Percentiles rank a stretch among this genome's conserved stretches.
phyloP scores from a whole-genome alignment of 305 asterid genomes.

The Plantago rigida region DNA sequence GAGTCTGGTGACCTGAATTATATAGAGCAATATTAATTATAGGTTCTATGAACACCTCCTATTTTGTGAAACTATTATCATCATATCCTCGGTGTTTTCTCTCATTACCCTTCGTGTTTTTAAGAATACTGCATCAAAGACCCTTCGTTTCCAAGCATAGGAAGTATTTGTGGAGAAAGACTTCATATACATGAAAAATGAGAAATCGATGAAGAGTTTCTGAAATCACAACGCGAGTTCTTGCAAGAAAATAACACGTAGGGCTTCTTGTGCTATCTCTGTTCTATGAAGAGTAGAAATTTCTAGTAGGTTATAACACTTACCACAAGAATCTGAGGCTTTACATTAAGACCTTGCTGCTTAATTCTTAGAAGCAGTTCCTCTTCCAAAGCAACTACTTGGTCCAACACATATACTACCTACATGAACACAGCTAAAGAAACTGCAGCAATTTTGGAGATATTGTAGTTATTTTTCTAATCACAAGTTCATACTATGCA shows the following conservation, averaged over 20 bases:
- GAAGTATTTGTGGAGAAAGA: no score
- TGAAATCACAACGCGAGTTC: not conserved
- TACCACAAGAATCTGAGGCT: conserved; percentile 88
- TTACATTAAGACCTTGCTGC: conserved; percentile 73
- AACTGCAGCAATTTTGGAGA: not conserved
- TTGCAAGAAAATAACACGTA: not conserved
- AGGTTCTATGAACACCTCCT: not conserved
- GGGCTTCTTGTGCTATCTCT: not conserved
- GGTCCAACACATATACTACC: conserved; percentile 95
- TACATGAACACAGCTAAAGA: conserved; percentile 18
- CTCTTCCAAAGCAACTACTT: conserved; percentile 81
- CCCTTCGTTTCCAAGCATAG: no score
- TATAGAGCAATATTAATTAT: not conserved
- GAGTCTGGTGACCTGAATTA: conserved; percentile 62
- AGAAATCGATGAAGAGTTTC: not conserved
- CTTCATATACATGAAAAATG: not conserved
- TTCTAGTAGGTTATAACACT: conserved; percentile 17
- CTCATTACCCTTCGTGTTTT: no score
- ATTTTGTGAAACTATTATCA: not conserved
- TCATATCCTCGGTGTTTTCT: no score
- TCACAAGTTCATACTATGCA: not conserved
- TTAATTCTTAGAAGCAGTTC: conserved; percentile 68
- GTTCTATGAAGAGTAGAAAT: not conserved
- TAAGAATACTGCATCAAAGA: no score
- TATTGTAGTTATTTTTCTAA: not conserved